Conservation (phyloP, 106 monocot genomes). For the Alisma plantagoaquatica region DNA sequence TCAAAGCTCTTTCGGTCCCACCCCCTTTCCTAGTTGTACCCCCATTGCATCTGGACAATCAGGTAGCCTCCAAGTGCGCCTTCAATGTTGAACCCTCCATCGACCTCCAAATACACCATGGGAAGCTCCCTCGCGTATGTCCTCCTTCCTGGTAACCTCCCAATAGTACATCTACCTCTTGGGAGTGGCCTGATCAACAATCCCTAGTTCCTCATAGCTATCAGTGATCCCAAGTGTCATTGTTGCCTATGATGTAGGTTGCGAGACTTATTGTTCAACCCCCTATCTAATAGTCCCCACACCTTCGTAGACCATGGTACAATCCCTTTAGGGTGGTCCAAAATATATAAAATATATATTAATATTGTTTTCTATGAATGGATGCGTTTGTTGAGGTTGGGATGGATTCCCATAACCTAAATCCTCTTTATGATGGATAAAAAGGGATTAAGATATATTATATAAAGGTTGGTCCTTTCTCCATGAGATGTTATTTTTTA, state of each 20-base stretch:
- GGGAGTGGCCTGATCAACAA: slow-evolving; percentile 24
- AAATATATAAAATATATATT: no score
- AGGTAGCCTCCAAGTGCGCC: slow-evolving; percentile 9
- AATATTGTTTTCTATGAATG: no score
- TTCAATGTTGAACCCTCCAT: slow-evolving; percentile 12
- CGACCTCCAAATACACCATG: slow-evolving; percentile 19
- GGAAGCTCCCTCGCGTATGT: slow-evolving; percentile 13
- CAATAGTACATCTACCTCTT: slow-evolving; percentile 19
- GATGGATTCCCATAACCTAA: no score
- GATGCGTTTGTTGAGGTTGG: no score
- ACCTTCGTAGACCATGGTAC: no score
- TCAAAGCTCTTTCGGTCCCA: slow-evolving; percentile 15
- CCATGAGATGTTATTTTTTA: no score
- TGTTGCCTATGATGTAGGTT: not conserved
- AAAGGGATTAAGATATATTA: no score
- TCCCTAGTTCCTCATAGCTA: slow-evolving; percentile 6
- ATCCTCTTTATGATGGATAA: no score
- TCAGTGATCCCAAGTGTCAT: not conserved
- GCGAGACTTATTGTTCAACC: not conserved
- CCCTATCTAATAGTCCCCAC: not conserved
- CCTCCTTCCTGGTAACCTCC: slow-evolving; percentile 22
- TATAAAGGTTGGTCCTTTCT: no score
- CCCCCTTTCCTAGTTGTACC: slow-evolving; percentile 8
- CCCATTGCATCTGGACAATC: slow-evolving; percentile 10
- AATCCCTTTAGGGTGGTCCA: no score